Percentiles rank a stretch among this genome's conserved stretches.
Conservation (phyloP, 805 yeast genomes). For the Spathaspora hagerdaliae region DNA sequence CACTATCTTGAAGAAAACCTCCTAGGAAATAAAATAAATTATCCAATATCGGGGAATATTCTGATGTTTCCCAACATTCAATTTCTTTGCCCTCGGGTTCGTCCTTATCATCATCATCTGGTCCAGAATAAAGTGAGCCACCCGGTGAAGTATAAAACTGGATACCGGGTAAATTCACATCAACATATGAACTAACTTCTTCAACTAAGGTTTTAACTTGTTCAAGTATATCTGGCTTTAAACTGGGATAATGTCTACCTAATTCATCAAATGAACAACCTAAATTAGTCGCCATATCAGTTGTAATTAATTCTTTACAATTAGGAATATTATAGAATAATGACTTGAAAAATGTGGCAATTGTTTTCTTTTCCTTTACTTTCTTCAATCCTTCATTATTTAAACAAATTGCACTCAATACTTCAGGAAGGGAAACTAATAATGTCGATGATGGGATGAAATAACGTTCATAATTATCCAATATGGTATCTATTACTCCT, state of each 20-base stretch:
- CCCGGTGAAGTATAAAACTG: constrained; percentile 41
- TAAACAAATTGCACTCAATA: constrained; percentile 78
- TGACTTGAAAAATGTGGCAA: constrained; percentile 43
- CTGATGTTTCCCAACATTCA: constrained; percentile 50
- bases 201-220: constrained; percentile 45
- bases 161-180: constrained; percentile 32
- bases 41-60: constrained; percentile 45
- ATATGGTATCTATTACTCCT: constrained; percentile 59
- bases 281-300: constrained; percentile 49
- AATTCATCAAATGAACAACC: constrained; percentile 76
- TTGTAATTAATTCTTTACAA: constrained; percentile 49
- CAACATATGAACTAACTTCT: constrained; percentile 37
- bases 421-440: constrained; percentile 61
- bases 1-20: constrained; percentile 49
- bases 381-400: constrained; percentile 66
- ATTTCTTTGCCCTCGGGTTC: constrained; percentile 30
- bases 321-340: constrained; percentile 48
- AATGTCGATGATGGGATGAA: constrained; percentile 58
- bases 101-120: constrained; percentile 48
- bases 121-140: constrained; percentile 37
- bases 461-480: constrained; percentile 53
- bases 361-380: constrained; percentile 41
- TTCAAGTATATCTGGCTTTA: constrained; percentile 55
- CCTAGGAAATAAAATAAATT: constrained; percentile 48
- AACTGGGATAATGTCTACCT: constrained; percentile 75